A percentile compares a stretch with the other conserved stretches of the same genome.
Evolutionary conservation across 257 asterid genomes (phyloP).

Genomic region (Anisodus acutangulus): DNA sequence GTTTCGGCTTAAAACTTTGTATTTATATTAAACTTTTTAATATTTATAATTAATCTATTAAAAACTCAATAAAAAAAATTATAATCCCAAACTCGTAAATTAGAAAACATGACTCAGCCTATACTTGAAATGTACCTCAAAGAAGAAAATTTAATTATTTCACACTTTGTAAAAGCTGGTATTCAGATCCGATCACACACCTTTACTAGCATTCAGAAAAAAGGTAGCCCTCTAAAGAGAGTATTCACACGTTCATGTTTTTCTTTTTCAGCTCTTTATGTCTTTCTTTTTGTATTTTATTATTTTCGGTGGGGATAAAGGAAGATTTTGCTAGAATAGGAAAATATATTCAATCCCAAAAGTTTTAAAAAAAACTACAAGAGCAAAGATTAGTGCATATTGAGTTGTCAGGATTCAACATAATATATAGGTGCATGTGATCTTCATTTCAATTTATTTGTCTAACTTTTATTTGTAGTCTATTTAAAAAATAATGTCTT

Average conservation of each 20-base stretch:
- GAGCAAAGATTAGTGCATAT: conserved; percentile 10
- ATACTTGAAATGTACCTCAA: no score
- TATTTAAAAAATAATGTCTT: no score
- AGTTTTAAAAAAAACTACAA: not conserved
- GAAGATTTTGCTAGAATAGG: not conserved
- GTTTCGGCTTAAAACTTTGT: no score
- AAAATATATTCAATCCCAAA: conserved; percentile 3
- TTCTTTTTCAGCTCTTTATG: not conserved
- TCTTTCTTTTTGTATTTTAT: not conserved
- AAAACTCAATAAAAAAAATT: no score
- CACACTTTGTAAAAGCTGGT: not conserved
- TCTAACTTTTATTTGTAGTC: no score
- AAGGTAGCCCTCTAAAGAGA: not conserved
- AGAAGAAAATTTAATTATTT: not conserved
- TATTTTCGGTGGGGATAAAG: not conserved
- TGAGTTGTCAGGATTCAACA: conserved; percentile 17
- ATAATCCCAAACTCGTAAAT: no score
- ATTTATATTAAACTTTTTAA: no score
- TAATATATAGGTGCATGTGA: not conserved
- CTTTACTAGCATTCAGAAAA: not conserved
- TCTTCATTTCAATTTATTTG: no score
- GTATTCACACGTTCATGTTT: not conserved
- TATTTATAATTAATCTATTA: no score
- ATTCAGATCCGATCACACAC: conserved; percentile 4
- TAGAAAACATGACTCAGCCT: no score